phyloP scores from a whole-genome alignment of 495 filamentous ascomycete genomes.

The Penicillium cataractarum region DNA sequence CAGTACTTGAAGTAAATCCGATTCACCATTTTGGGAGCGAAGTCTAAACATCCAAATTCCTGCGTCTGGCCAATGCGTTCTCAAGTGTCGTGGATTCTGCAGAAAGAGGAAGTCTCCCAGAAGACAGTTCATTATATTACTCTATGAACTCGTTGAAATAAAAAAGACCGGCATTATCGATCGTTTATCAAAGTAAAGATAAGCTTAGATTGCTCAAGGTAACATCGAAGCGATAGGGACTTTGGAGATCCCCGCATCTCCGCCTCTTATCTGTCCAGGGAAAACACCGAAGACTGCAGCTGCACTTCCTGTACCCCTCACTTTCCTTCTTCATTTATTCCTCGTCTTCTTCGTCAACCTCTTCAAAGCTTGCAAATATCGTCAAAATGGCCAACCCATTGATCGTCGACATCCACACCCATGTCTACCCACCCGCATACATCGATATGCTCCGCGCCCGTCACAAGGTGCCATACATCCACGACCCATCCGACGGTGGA shows the following conservation, averaged over 20 bases:
- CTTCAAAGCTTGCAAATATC: not conserved
- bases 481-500: constrained; percentile 58
- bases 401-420: constrained; percentile 90
- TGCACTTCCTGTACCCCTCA: not conserved
- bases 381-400: constrained; percentile 35
- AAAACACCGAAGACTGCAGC: constrained; percentile 2
- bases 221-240: not conserved
- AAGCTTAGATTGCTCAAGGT: not conserved
- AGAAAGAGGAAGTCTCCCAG: not conserved
- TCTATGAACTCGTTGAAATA: not conserved
- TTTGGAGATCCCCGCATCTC: constrained; percentile 2
- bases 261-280: not conserved
- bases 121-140: not conserved
- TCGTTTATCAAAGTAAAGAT: not conserved
- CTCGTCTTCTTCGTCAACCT: not conserved
- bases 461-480: constrained; percentile 76
- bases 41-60: no score
- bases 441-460: constrained; percentile 79
- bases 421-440: constrained; percentile 88
- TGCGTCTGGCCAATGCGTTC: no score
- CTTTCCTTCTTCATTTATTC: not conserved
- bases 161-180: not conserved
- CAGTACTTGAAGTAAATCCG: not conserved
- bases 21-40: not conserved
- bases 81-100: no score